Conservation (phyloP, 306 rosid genomes). For the Styphnolobium japonicum region DNA sequence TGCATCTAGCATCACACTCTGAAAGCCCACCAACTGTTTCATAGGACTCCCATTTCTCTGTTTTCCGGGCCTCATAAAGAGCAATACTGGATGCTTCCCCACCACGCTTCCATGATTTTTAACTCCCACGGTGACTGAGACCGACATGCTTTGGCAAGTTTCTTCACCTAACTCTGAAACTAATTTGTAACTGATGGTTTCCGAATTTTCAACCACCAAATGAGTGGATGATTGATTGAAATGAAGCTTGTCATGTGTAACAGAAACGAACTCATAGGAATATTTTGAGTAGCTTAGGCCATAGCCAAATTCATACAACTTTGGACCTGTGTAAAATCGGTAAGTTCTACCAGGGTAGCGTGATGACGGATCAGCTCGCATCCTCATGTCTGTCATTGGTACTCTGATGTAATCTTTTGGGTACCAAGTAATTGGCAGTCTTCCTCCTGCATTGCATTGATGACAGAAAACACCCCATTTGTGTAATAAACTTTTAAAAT, state of each 20-base stretch:
- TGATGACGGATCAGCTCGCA: conserved; percentile 63
- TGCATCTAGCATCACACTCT: conserved; percentile 53
- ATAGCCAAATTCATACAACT: conserved; percentile 71
- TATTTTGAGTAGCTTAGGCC: conserved; percentile 89
- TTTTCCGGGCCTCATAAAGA: conserved; percentile 43
- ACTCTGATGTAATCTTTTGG: conserved; percentile 58
- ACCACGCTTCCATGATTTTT: conserved; percentile 66
- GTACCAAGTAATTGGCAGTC: conserved; percentile 92
- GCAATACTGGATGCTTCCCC: conserved; percentile 78
- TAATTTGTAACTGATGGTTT: conserved; percentile 45
- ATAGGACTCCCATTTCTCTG: conserved; percentile 46
- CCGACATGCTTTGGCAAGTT: conserved; percentile 49
- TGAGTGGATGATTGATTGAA: conserved; percentile 53
- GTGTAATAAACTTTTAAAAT: neutral
- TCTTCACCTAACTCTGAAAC: conserved; percentile 57
- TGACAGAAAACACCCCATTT: conserved; percentile 10
- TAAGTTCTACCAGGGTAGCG: conserved; percentile 86
- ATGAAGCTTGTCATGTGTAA: conserved; percentile 44
- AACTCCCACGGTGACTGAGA: conserved; percentile 51
- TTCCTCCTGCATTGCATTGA: conserved; percentile 68
- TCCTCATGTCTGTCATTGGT: conserved; percentile 98
- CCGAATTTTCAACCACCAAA: conserved; percentile 37
- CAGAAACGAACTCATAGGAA: conserved; percentile 53
- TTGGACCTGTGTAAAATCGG: conserved; percentile 75
- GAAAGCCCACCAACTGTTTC: conserved; percentile 71